phyloP scores from a whole-genome alignment of 495 filamentous ascomycete genomes.

The Aspergillus bertholletiae region DNA sequence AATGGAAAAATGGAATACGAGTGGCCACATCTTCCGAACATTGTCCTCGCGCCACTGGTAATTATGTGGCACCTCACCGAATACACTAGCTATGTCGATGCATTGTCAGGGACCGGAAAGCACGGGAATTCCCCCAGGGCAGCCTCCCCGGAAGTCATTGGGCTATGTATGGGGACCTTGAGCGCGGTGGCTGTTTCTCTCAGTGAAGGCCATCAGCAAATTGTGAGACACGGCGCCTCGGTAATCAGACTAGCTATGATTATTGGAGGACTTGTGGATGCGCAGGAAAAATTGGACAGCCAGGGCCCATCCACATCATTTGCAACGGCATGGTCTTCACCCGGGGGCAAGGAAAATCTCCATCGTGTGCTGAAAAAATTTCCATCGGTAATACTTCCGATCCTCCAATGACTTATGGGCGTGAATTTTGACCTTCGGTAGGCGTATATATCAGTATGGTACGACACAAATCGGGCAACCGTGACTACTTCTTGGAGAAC shows the following conservation, averaged over 20 bases:
- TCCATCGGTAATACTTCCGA: neutral
- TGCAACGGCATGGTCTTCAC: conserved; percentile 14
- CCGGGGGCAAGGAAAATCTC: too few species aligned
- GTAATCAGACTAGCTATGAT: conserved; percentile 33
- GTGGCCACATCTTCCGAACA: too few species aligned
- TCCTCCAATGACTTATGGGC: too few species aligned
- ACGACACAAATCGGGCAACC: neutral
- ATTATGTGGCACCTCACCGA: conserved; percentile 26
- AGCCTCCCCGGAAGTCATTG: conserved; percentile 25
- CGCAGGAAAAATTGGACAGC: conserved; percentile 22
- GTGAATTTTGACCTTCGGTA: too few species aligned
- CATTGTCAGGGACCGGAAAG: too few species aligned
- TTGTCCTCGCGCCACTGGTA: conserved; percentile 15
- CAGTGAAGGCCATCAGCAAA: conserved; percentile 11
- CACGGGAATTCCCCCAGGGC: conserved; percentile 1
- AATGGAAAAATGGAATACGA: too few species aligned
- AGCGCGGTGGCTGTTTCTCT: conserved; percentile 31
- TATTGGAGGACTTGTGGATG: conserved; percentile 36
- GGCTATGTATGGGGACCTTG: conserved; percentile 40
- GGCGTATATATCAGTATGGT: neutral
- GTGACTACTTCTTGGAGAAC: conserved; percentile 16
- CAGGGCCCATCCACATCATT: conserved; percentile 18
- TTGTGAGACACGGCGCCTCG: conserved; percentile 27
- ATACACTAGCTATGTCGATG: conserved; percentile 17
- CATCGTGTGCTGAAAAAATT: neutral